A percentile compares a stretch with the other conserved stretches of the same genome.
Conservation (phyloP, 2,329 filamentous ascomycete species). For the Scedosporium minutisporum region DNA sequence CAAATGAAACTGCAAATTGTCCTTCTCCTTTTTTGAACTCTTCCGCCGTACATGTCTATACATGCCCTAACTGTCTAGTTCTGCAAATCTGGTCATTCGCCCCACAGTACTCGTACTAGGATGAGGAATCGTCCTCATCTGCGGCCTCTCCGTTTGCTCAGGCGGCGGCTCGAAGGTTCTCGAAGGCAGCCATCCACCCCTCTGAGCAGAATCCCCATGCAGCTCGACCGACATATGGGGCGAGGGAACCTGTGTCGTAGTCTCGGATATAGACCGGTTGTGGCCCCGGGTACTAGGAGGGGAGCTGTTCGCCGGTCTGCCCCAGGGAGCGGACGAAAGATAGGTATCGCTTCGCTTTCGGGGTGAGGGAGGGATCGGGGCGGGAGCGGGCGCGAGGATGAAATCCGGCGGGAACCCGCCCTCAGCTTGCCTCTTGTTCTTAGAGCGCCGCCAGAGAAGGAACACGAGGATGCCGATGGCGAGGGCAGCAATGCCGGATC, state of each 20-base stretch:
- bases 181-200: background rate
- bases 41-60: background rate
- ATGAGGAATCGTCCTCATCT: slow-evolving; percentile 5
- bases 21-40: too few relatives aligned
- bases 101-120: slow-evolving; percentile 2
- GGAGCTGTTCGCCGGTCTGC: background rate
- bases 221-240: background rate
- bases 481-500: slow-evolving; percentile 1
- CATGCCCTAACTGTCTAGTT: background rate
- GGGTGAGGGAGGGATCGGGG: background rate
- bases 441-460: background rate
- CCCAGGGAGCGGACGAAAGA: background rate
- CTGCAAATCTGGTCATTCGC: slow-evolving; percentile 5
- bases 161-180: background rate
- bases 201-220: background rate
- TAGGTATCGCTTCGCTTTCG: background rate
- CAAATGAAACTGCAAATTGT: too few relatives aligned
- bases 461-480: slow-evolving; percentile 2
- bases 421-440: background rate
- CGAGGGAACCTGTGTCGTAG: slow-evolving; percentile 5
- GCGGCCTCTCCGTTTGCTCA: background rate
- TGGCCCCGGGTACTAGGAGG: background rate
- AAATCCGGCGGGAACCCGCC: background rate
- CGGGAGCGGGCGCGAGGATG: slow-evolving; percentile 1
- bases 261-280: background rate